Evolutionary conservation across 768 basidiomycete species (phyloP).

Genomic region (Cantharellus anzutake): DNA sequence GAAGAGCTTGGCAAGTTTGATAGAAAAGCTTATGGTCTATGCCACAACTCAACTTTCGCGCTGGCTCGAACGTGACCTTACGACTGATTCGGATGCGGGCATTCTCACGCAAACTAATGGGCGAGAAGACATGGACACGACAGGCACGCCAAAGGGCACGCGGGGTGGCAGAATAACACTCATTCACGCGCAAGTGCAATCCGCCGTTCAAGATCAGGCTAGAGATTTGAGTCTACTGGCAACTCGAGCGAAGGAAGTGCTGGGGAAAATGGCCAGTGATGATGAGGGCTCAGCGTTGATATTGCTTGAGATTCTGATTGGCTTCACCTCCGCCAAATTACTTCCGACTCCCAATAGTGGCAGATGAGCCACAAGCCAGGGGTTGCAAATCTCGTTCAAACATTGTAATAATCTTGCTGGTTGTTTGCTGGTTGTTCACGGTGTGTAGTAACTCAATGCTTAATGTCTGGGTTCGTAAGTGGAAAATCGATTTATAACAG

Average conservation of each 20-base stretch:
- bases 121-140: background rate
- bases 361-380: background rate
- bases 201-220: constrained; percentile 69
- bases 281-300: background rate
- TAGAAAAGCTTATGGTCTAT: constrained; percentile 53
- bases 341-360: background rate
- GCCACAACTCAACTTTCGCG: constrained; percentile 50
- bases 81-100: constrained; percentile 11
- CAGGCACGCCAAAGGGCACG: background rate
- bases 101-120: background rate
- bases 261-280: constrained; percentile 35
- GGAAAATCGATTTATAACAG: no score
- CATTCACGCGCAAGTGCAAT: constrained; percentile 42
- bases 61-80: constrained; percentile 35
- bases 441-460: no score
- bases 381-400: no score
- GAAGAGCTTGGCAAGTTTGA: constrained; percentile 29
- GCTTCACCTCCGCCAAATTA: background rate
- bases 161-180: background rate
- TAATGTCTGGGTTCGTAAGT: no score
- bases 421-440: no score
- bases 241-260: constrained; percentile 41
- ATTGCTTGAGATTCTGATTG: background rate
- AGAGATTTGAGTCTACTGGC: constrained; percentile 48
- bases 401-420: no score